Conservation (phyloP, 1,284 basidiomycete species). For the Austroboletus novae-zelandiae region DNA sequence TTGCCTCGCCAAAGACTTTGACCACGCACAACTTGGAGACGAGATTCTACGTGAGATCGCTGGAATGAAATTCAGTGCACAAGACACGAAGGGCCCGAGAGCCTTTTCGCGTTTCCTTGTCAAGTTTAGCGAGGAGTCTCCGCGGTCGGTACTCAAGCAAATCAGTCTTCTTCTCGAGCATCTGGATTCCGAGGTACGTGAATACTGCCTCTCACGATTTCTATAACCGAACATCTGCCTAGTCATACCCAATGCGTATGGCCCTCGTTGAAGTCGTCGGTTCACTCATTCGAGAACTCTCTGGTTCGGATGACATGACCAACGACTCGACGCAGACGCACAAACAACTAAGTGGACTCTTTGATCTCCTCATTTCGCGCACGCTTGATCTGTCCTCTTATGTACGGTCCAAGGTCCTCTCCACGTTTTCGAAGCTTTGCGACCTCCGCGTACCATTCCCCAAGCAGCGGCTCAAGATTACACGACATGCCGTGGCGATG, state of each 20-base stretch:
- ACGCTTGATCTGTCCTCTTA: constrained; percentile 89
- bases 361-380: constrained; percentile 82
- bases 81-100: constrained; percentile 87
- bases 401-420: constrained; percentile 86
- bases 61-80: constrained; percentile 70
- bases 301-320: constrained; percentile 47
- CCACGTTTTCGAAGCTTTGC: constrained; percentile 69
- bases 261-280: constrained; percentile 88
- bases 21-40: constrained; percentile 87
- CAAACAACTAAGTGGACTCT: constrained; percentile 84
- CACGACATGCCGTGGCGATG: constrained; percentile 73
- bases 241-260: constrained; percentile 96
- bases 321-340: constrained; percentile 60
- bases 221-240: neutral
- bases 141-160: constrained; percentile 87
- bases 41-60: constrained; percentile 88
- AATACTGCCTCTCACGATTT: neutral
- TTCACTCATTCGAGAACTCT: constrained; percentile 75
- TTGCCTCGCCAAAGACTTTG: constrained; percentile 82
- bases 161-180: constrained; percentile 84
- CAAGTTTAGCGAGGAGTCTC: constrained; percentile 79
- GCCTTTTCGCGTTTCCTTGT: constrained; percentile 87
- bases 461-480: constrained; percentile 78
- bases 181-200: constrained; percentile 84
- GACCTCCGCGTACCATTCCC: constrained; percentile 81